A percentile compares a stretch with the other conserved stretches of the same genome.
These are phyloP conservation scores for Hypoxylon fragiforme DNA, from an alignment of 495 filamentous ascomycete genomes.

Conservation along the genomic window DNA sequence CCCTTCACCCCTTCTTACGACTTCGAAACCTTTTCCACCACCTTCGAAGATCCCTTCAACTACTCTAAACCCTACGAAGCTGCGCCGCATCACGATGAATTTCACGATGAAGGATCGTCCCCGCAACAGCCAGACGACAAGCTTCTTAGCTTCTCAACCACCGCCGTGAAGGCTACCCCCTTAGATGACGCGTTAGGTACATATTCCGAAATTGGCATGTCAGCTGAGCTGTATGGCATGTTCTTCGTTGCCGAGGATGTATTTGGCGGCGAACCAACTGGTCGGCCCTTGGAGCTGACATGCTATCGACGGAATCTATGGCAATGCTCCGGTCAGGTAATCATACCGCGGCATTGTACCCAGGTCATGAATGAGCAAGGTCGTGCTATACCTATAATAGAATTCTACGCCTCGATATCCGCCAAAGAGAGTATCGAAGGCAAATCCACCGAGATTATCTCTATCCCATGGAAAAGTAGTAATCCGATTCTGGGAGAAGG, in stretches of 20 bases:
- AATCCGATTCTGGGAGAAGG: constrained; percentile 57
- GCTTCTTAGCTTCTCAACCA: constrained; percentile 76
- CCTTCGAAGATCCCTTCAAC: constrained; percentile 72
- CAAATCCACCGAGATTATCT: constrained; percentile 86
- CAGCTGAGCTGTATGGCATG: constrained; percentile 90
- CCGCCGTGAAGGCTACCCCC: constrained; percentile 67
- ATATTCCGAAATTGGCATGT: constrained; percentile 66
- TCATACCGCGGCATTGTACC: constrained; percentile 68
- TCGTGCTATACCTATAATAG: constrained; percentile 70
- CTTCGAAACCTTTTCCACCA: constrained; percentile 57
- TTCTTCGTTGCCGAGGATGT: constrained; percentile 87
- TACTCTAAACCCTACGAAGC: constrained; percentile 57
- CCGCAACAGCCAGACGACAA: constrained; percentile 71
- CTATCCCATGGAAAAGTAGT: constrained; percentile 88
- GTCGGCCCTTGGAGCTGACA: constrained; percentile 78
- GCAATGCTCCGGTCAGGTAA: constrained; percentile 84
- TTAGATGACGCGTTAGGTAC: constrained; percentile 60
- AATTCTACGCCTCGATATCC: constrained; percentile 77
- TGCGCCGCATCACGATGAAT: constrained; percentile 34
- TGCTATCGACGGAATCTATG: constrained; percentile 92
- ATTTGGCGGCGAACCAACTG: constrained; percentile 49
- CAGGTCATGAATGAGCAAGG: constrained; percentile 79
- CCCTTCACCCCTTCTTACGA: constrained; percentile 60
- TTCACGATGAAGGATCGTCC: constrained; percentile 38
- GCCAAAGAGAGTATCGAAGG: constrained; percentile 91